phyloP scores from a whole-genome alignment of 2,329 filamentous ascomycete species.

The Talaromyces sp. region DNA sequence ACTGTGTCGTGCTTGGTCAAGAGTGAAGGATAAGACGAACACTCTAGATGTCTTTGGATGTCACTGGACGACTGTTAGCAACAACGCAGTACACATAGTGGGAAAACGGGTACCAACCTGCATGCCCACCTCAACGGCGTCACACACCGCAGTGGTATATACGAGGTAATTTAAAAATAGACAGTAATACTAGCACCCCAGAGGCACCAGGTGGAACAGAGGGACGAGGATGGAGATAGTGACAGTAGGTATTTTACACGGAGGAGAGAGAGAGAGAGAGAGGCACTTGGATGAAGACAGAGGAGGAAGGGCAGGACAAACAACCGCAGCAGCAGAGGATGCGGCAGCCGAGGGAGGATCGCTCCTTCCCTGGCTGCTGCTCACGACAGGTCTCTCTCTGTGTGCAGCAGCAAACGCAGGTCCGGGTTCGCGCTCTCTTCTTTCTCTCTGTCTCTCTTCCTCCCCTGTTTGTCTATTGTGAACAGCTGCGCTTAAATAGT shows the following conservation, averaged over 20 bases:
- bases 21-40: neutral
- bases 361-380: constrained; percentile 1
- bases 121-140: neutral
- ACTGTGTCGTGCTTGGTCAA: neutral
- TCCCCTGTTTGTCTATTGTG: neutral
- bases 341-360: neutral
- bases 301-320: neutral
- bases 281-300: neutral
- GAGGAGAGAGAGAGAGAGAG: neutral
- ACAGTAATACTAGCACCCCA: neutral
- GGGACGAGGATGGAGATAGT: neutral
- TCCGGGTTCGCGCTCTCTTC: neutral
- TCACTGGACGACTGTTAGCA: neutral
- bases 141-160: neutral
- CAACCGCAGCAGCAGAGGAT: neutral
- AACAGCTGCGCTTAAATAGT: neutral
- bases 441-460: neutral
- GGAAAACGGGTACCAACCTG: neutral
- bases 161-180: neutral
- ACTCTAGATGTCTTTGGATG: neutral
- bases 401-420: neutral
- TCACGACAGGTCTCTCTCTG: neutral
- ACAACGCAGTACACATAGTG: neutral
- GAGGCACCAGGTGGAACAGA: neutral
- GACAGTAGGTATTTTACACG: neutral